These are phyloP conservation scores for Pseudocercospora fijiensis DNA, from an alignment of 2,329 filamentous ascomycete genomes.

Conservation along the genomic window DNA sequence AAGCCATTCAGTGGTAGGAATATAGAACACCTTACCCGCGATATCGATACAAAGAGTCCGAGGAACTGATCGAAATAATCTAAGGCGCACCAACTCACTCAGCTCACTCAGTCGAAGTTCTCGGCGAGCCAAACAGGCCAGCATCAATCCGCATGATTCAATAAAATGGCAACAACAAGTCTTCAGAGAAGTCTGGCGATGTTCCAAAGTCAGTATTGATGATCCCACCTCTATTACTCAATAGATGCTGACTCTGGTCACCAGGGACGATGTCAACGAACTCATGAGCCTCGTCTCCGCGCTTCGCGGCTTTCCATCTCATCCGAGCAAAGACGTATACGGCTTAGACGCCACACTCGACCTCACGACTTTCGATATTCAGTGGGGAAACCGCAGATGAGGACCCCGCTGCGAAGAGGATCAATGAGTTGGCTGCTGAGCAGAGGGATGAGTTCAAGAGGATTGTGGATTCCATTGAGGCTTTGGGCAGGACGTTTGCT, in stretches of 20 bases:
- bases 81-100: slow-evolving; percentile 37
- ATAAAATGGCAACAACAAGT: slow-evolving; percentile 36
- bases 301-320: slow-evolving; percentile 44
- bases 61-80: background rate
- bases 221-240: background rate
- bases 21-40: background rate
- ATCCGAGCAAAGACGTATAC: slow-evolving; percentile 43
- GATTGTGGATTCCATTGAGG: slow-evolving; percentile 45
- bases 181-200: slow-evolving; percentile 42
- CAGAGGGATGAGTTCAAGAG: slow-evolving; percentile 47
- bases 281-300: slow-evolving; percentile 41
- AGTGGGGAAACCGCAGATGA: slow-evolving; percentile 45
- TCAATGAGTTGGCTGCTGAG: slow-evolving; percentile 41
- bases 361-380: slow-evolving; percentile 46
- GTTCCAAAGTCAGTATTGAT: slow-evolving; percentile 35
- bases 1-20: slow-evolving; percentile 39
- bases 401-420: slow-evolving; percentile 37
- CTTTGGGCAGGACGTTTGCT: slow-evolving; percentile 43
- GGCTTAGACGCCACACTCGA: slow-evolving; percentile 42
- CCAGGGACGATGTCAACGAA: slow-evolving; percentile 45
- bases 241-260: slow-evolving; percentile 1
- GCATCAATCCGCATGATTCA: slow-evolving; percentile 39
- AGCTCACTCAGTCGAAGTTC: slow-evolving; percentile 41
- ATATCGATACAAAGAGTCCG: background rate
- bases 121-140: slow-evolving; percentile 44